Percentiles rank a stretch among this genome's conserved stretches.
Evolutionary conservation across 768 basidiomycete genomes (phyloP).

Genomic region (Russula ochroleuca): DNA sequence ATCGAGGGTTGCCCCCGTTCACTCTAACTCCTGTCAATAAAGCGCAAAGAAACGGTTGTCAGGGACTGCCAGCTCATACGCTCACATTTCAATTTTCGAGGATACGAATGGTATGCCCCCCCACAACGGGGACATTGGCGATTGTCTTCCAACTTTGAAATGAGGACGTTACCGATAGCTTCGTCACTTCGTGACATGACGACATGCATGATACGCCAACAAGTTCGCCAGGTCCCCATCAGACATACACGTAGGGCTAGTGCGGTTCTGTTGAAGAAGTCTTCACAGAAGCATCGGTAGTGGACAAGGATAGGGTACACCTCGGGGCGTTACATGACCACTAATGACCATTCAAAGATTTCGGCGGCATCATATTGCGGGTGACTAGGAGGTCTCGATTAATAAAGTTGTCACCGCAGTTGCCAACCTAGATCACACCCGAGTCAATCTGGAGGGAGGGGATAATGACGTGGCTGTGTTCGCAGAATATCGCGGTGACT

Average conservation of each 20-base stretch:
- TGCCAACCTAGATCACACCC: too few relatives aligned
- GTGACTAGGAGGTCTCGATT: not conserved
- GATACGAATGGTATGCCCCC: not conserved
- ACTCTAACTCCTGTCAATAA: not conserved
- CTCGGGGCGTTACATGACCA: too few relatives aligned
- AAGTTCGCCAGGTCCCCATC: not conserved
- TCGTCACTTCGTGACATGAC: not conserved
- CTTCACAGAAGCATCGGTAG: not conserved
- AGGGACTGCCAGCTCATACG: not conserved
- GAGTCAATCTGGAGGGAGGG: too few relatives aligned
- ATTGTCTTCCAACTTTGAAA: too few relatives aligned
- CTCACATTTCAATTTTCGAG: not conserved
- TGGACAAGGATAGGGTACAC: not conserved
- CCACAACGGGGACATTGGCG: not conserved
- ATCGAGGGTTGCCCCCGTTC: not conserved
- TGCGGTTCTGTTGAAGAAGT: not conserved
- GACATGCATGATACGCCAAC: too few relatives aligned
- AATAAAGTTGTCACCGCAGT: too few relatives aligned
- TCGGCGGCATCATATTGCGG: not conserved
- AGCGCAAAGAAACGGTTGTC: not conserved
- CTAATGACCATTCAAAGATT: not conserved
- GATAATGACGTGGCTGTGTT: not conserved
- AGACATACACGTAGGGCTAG: not conserved
- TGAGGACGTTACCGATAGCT: not conserved
- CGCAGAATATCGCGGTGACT: too few relatives aligned